phyloP scores from a whole-genome alignment of 495 filamentous ascomycete species.

The Penicillium cataractarum region DNA sequence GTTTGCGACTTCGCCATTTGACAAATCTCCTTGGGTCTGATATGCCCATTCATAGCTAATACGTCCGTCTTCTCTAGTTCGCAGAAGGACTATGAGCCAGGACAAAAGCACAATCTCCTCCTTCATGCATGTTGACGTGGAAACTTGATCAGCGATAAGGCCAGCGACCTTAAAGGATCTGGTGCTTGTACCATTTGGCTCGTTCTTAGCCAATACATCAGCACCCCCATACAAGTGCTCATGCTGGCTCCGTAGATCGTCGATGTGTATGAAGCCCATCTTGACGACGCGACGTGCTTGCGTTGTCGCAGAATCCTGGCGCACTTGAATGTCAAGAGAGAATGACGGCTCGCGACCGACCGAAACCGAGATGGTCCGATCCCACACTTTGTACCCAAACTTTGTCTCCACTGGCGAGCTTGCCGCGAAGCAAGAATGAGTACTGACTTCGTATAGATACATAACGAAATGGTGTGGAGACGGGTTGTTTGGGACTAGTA shows the following conservation, averaged over 20 bases:
- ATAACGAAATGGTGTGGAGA: constrained; percentile 6
- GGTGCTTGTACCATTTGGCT: constrained; percentile 14
- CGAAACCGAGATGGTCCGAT: constrained; percentile 20
- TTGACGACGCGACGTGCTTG: constrained; percentile 16
- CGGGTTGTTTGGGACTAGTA: constrained; percentile 7
- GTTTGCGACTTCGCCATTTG: constrained; percentile 4
- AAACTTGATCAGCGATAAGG: constrained; percentile 22
- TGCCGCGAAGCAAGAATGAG: constrained; percentile 7
- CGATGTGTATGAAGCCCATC: constrained; percentile 35
- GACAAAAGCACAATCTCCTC: constrained; percentile 46
- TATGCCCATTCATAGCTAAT: constrained; percentile 44
- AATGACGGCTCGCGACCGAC: constrained; percentile 11
- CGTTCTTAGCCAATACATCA: neutral
- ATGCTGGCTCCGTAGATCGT: constrained; percentile 15
- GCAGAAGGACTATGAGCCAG: constrained; percentile 49
- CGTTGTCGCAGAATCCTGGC: constrained; percentile 14
- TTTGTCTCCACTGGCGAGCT: constrained; percentile 9
- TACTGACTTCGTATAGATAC: neutral
- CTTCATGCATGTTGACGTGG: constrained; percentile 32
- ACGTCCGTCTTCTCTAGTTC: constrained; percentile 42
- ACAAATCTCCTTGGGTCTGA: constrained; percentile 5
- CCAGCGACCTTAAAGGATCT: constrained; percentile 23
- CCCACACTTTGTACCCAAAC: constrained; percentile 20
- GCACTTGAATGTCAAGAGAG: constrained; percentile 8
- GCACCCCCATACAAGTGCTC: constrained; percentile 6